Percentiles rank a stretch among this genome's conserved stretches.
Conservation (phyloP, 768 basidiomycete genomes). For the Termitomyces sp. region DNA sequence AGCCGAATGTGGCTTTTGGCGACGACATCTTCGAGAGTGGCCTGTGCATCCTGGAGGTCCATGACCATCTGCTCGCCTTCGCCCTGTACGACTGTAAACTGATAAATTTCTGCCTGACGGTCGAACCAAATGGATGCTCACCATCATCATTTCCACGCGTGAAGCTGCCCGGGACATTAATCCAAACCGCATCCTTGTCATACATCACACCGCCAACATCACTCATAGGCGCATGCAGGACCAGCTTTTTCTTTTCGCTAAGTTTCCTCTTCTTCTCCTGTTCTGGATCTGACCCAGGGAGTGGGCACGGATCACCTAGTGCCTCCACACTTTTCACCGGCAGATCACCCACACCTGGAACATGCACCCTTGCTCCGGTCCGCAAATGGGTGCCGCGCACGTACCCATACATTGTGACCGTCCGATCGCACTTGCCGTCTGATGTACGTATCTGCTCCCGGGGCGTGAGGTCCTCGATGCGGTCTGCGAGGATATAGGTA, state of each 20-base stretch:
- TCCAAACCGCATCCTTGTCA: conserved; percentile 98
- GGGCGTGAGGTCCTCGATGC: conserved; percentile 91
- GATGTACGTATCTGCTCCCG: conserved; percentile 75
- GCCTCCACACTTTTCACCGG: conserved; percentile 67
- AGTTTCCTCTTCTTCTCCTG: conserved; percentile 91
- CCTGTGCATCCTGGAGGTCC: conserved; percentile 83
- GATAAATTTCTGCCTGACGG: neutral
- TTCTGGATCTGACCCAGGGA: conserved; percentile 89
- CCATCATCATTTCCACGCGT: conserved; percentile 70
- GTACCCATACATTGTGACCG: conserved; percentile 91
- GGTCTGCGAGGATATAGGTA: conserved; percentile 92
- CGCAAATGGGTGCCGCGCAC: conserved; percentile 86
- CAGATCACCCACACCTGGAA: conserved; percentile 93
- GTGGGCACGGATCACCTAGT: conserved; percentile 92
- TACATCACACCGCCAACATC: conserved; percentile 96
- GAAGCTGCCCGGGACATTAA: conserved; percentile 96
- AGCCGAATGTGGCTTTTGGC: conserved; percentile 79
- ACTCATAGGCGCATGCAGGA: conserved; percentile 98
- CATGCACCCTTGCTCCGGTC: conserved; percentile 76
- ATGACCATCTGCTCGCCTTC: conserved; percentile 99
- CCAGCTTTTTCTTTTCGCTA: conserved; percentile 89
- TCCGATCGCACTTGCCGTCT: conserved; percentile 91
- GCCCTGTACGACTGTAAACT: conserved; percentile 63
- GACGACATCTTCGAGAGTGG: conserved; percentile 83
- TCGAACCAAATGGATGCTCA: conserved; percentile 25